Conservation (phyloP, 2,329 filamentous ascomycete genomes). For the Colletotrichum filicis region DNA sequence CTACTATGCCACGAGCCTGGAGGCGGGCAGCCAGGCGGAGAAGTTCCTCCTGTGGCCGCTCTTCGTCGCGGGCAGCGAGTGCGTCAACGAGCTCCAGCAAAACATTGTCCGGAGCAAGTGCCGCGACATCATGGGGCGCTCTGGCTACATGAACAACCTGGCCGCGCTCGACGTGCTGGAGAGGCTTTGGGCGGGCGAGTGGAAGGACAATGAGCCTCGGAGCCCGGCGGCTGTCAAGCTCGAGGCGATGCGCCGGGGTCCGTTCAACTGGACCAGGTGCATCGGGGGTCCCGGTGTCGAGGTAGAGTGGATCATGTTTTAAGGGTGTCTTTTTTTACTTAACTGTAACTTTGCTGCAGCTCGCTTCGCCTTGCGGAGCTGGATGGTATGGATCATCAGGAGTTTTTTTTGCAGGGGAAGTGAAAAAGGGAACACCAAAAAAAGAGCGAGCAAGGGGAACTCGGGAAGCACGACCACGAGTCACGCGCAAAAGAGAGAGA, state of each 20-base stretch:
- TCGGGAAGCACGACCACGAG: constrained; percentile 16
- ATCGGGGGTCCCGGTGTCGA: constrained; percentile 67
- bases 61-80: constrained; percentile 91
- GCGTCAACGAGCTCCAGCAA: constrained; percentile 83
- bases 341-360: not conserved
- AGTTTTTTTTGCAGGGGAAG: not conserved
- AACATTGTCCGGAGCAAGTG: constrained; percentile 83
- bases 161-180: constrained; percentile 88
- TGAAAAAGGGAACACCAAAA: not conserved
- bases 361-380: not conserved
- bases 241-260: constrained; percentile 54
- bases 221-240: constrained; percentile 47
- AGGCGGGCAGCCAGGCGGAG: constrained; percentile 77
- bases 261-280: constrained; percentile 68
- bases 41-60: constrained; percentile 95
- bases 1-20: constrained; percentile 83
- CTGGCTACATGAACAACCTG: constrained; percentile 93
- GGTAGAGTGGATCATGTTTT: constrained; percentile 77
- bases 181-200: constrained; percentile 78
- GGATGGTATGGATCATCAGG: not conserved
- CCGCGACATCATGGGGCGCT: constrained; percentile 86
- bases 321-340: constrained; percentile 37
- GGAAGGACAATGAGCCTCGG: constrained; percentile 48
- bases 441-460: not conserved
- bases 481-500: constrained; percentile 22